Percentiles rank a stretch among this genome's conserved stretches.
Conservation (phyloP, 2,329 filamentous ascomycete genomes). For the Arthroderma sp. region DNA sequence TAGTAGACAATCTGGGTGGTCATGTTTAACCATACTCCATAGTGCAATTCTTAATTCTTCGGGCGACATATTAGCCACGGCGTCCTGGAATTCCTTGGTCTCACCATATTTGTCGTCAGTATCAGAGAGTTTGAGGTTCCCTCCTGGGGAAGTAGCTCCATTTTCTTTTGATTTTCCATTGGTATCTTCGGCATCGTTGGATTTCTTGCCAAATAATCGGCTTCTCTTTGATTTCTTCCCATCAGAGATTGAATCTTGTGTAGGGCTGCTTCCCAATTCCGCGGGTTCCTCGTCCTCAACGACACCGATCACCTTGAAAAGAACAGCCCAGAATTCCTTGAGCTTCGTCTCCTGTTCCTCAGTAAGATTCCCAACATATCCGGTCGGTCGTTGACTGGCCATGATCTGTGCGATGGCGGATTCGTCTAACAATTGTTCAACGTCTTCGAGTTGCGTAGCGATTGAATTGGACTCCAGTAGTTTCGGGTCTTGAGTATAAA, state of each 20-base stretch:
- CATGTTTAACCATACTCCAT: conserved; percentile 91
- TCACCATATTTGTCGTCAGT: conserved; percentile 87
- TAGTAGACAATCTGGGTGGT: conserved; percentile 76
- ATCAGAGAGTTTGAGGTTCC: conserved; percentile 31
- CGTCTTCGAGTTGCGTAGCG: not conserved
- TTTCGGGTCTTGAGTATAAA: conserved; percentile 16
- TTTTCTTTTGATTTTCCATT: conserved; percentile 11
- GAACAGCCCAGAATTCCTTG: conserved; percentile 67
- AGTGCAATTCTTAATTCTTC: conserved; percentile 68
- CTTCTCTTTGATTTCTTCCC: conserved; percentile 64
- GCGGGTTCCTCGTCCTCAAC: conserved; percentile 13
- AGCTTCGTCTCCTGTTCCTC: conserved; percentile 77
- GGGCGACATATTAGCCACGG: conserved; percentile 60
- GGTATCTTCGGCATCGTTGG: conserved; percentile 24
- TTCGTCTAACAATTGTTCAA: conserved; percentile 9
- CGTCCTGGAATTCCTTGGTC: conserved; percentile 71
- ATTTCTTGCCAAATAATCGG: conserved; percentile 54
- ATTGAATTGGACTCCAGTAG: not conserved
- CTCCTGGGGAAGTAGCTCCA: conserved; percentile 24
- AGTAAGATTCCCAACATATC: conserved; percentile 78
- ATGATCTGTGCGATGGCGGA: conserved; percentile 15
- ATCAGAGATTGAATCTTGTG: conserved; percentile 19
- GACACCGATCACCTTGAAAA: conserved; percentile 62
- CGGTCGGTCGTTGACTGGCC: conserved; percentile 29
- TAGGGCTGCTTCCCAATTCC: conserved; percentile 6